Evolutionary conservation across 441 rosid genomes (phyloP), one percentile per base, ranked within the genome.

Genomic region (Corymbia citriodora): DNA sequence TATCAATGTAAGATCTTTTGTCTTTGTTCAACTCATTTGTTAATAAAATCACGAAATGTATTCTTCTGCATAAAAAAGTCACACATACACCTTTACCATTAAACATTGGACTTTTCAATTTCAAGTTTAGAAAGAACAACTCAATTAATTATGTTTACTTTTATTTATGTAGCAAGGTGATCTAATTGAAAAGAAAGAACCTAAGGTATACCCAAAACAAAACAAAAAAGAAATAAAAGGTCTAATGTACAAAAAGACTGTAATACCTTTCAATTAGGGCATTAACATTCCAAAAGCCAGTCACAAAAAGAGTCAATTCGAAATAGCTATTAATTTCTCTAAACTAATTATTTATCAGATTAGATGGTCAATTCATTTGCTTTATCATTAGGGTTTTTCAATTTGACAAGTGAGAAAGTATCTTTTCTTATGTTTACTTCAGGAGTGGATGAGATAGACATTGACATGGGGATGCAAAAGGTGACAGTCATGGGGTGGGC

Each of bases 401-500:
- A 74, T 40, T 40, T 21, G 85, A 74, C 52, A 74, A 74, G n/a
- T 74, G 85, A 68, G 11, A 36, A 25, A 45, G 1, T 11, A 48
- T 72, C 1, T 15, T 33, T 48, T 33, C 57, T 10, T 8, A 50
- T 82, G n/a, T 17, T 14, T 48, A 31, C 33, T 29, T 29, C 95
- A 96, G 99, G 97, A 88, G 94, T 97, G 16, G 95, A 95, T 89
- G 93, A 94, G 57, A 89, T 96, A 12, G 96, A 96, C 55, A 91
- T 95, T 90, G 96, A 97, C 92, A 90, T 91, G 90, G 93, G 48
- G 7, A 93, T 90, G 93, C 97, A 97, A 61, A 97, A 95, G 93
- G 98, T 97, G 82, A 96, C 97, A 4, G 97, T 96, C 11, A 94
- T 92, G 91, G 98, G 99, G 27, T 96, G 94, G 93, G 96, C 94